Evolutionary conservation across 352 stramenopile species (phyloP).

Genomic region (Pythium sp.): DNA sequence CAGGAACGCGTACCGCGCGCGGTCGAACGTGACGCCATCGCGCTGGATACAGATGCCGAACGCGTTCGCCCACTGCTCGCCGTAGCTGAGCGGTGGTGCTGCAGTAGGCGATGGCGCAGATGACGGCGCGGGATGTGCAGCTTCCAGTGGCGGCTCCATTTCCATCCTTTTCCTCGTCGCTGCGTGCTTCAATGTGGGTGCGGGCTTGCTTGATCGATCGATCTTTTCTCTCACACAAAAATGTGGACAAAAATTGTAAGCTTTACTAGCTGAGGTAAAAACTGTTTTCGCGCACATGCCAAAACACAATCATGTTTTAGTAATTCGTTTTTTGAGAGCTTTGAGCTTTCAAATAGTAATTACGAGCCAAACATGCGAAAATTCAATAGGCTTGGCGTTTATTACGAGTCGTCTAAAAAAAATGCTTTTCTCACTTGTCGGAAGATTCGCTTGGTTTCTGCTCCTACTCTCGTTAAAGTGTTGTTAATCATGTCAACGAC

Average conservation of each 20-base stretch:
- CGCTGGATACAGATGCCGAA: conserved; percentile 27
- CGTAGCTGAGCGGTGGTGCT: conserved; percentile 12
- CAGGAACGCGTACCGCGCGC: conserved; percentile 48
- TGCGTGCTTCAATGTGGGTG: conserved; percentile 2
- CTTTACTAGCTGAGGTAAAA: too few species aligned
- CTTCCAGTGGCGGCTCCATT: neutral
- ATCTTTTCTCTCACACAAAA: conserved; percentile 5
- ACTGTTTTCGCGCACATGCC: too few species aligned
- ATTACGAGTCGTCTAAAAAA: too few species aligned
- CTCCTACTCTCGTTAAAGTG: neutral
- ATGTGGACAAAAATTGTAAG: too few species aligned
- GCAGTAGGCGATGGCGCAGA: too few species aligned
- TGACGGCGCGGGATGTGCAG: neutral
- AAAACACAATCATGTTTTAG: too few species aligned
- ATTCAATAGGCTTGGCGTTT: too few species aligned
- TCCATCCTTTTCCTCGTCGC: neutral
- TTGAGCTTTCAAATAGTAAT: too few species aligned
- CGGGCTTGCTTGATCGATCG: neutral
- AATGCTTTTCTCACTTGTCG: too few species aligned
- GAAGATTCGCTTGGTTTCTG: conserved; percentile 2
- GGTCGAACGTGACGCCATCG: conserved; percentile 18
- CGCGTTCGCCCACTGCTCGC: conserved; percentile 30
- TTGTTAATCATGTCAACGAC: neutral
- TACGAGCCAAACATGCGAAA: too few species aligned
- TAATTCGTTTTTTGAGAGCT: too few species aligned